Evolutionary conservation across 192 early-diverging fungal species (phyloP), one percentile per base, ranked within the genome.

Genomic region (Linnemannia hyalina): DNA sequence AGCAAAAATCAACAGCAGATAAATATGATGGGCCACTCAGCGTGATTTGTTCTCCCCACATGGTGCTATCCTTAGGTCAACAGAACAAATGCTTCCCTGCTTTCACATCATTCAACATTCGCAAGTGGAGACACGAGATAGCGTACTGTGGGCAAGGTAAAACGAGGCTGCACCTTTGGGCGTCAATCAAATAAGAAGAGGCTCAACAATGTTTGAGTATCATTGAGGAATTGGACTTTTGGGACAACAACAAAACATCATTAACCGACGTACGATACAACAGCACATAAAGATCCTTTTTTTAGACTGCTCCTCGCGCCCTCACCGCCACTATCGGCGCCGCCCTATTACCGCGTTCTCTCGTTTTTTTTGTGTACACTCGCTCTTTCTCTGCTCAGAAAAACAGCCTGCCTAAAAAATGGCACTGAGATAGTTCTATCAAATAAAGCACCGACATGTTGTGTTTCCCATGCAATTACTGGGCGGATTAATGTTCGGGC

Each of bases 151-250:
- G 20, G 49, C 7, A 57, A 26, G 55, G 2, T n/a, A 57, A n/a
- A 26, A 26, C 23, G 23, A 23, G 55, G n/a, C 52, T 55, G n/a
- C 57, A 60, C 10, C 23, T n/a, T n/a, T 29, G 29, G 26, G 29
- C 29, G 60, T 65, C 26, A 10, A 65, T 65, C 26, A 10, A 65
- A 65, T 46, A 65, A 15, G 60, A 11, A 65, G 6, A 26, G 11
- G 29, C 29, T 29, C 10, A 3, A 11, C 60, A 65, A 32, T 32
- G 10, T 40, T 40, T 11, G 9, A 6, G 13, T 15, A 65, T 13
- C 32, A 8, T 13, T 65, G 60, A 65, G 60, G 35, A 65, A 65
- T 65, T 65, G 60, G 60, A 65, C 60, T 65, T 65, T 65, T 65
- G 60, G 60, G 29, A 65, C 32, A 36, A 29, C 60, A 32, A 29